Conservation (phyloP, 129 eudicot genomes). For the Lactuca sativa region DNA sequence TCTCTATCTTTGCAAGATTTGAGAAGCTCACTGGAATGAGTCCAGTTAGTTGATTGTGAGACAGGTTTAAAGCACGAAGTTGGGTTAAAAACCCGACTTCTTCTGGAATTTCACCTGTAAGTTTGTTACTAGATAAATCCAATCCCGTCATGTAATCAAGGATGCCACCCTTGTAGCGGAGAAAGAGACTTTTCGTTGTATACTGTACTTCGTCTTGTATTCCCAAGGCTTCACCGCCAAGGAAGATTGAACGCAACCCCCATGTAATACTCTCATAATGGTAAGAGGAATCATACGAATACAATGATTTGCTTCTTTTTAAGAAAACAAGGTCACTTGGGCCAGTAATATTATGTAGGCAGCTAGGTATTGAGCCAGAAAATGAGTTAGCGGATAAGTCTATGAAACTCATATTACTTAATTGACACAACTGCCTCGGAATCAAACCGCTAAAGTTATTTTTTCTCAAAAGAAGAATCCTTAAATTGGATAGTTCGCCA, state of each 20-base stretch:
- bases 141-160: slow-evolving; percentile 30
- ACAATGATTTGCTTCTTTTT: too few relatives aligned
- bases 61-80: slow-evolving; percentile 10
- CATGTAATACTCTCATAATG: too few relatives aligned
- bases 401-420: not conserved
- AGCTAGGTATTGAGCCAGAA: not conserved
- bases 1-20: slow-evolving; percentile 10
- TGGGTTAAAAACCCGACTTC: slow-evolving; percentile 15
- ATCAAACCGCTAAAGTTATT: not conserved
- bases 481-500: slow-evolving; percentile 9
- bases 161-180: not conserved
- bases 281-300: too few relatives aligned
- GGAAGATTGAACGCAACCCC: too few relatives aligned
- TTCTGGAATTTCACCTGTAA: slow-evolving; percentile 22
- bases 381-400: not conserved
- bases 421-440: not conserved
- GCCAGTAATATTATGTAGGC: slow-evolving; percentile 3
- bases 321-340: not conserved
- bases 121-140: slow-evolving; percentile 27
- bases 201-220: slow-evolving; percentile 16
- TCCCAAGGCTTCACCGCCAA: not conserved
- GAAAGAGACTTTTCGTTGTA: slow-evolving; percentile 6
- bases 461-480: slow-evolving; percentile 20
- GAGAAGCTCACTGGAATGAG: slow-evolving; percentile 22
- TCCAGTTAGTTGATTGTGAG: slow-evolving; percentile 9